phyloP scores from a whole-genome alignment of 306 rosid genomes.

The Cajanus cajan region DNA sequence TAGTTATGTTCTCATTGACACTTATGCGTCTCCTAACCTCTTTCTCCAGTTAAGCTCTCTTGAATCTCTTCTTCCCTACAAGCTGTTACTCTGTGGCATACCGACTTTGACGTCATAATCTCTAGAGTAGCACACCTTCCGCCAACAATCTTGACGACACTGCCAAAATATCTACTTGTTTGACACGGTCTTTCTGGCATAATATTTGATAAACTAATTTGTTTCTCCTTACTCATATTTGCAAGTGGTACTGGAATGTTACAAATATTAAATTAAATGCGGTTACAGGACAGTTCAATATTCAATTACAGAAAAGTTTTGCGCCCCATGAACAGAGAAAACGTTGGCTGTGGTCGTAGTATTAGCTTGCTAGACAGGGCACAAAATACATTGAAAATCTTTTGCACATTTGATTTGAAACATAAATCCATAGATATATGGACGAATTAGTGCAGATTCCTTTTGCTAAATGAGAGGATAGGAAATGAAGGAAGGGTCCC shows the following conservation, averaged over 20 bases:
- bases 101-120: no score
- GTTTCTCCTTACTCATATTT: neutral
- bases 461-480: neutral
- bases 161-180: no score
- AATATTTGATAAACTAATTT: neutral
- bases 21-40: no score
- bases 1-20: no score
- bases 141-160: no score
- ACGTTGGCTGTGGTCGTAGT: neutral
- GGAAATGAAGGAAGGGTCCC: neutral
- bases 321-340: neutral
- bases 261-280: neutral
- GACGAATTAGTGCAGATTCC: neutral
- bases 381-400: slow-evolving; percentile 11
- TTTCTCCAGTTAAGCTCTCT: no score
- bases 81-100: no score
- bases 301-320: neutral
- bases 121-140: no score
- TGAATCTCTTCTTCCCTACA: no score
- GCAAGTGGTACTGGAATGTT: neutral
- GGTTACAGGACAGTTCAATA: neutral
- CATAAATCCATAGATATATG: neutral
- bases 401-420: neutral
- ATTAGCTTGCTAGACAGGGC: no score
- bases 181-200: neutral